A percentile compares a stretch with the other conserved stretches of the same genome.
Conservation (phyloP, 2,329 filamentous ascomycete genomes). For the Fusarium equiseti region DNA sequence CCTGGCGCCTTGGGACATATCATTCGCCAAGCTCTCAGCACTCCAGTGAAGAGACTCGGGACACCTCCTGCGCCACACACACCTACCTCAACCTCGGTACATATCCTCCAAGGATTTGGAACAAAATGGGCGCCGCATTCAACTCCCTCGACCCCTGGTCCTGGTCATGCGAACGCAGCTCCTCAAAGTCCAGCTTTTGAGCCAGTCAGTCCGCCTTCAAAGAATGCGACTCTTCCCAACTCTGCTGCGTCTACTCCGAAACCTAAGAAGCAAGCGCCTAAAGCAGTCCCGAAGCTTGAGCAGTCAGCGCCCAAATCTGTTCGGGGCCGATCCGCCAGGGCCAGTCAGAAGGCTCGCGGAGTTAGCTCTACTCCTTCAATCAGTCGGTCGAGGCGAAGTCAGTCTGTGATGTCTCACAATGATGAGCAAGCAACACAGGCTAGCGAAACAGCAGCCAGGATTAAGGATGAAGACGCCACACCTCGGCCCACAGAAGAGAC, state of each 20-base stretch:
- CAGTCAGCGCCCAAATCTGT: constrained; percentile 38
- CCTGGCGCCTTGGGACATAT: constrained; percentile 58
- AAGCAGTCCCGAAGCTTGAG: constrained; percentile 45
- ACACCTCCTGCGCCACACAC: constrained; percentile 53
- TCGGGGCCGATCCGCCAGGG: constrained; percentile 54
- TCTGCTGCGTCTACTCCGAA: constrained; percentile 48
- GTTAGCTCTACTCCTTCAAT: constrained; percentile 54
- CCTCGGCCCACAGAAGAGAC: constrained; percentile 66
- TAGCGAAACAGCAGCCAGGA: constrained; percentile 53
- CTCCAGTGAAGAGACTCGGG: constrained; percentile 51
- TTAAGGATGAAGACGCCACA: constrained; percentile 72
- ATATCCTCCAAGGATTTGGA: constrained; percentile 56
- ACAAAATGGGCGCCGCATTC: constrained; percentile 71
- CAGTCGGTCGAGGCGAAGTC: constrained; percentile 56
- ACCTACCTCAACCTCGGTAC: constrained; percentile 49
- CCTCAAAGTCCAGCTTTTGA: constrained; percentile 67
- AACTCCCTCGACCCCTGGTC: constrained; percentile 69
- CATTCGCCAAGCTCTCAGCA: constrained; percentile 54
- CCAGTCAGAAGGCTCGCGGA: constrained; percentile 52
- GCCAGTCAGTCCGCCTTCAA: constrained; percentile 67
- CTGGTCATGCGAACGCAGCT: constrained; percentile 52
- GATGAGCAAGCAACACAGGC: constrained; percentile 63
- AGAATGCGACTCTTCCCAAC: constrained; percentile 54
- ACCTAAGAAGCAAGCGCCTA: constrained; percentile 53
- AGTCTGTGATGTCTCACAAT: constrained; percentile 60